phyloP scores from a whole-genome alignment of 2,329 filamentous ascomycete species.

The Talaromyces sp. region DNA sequence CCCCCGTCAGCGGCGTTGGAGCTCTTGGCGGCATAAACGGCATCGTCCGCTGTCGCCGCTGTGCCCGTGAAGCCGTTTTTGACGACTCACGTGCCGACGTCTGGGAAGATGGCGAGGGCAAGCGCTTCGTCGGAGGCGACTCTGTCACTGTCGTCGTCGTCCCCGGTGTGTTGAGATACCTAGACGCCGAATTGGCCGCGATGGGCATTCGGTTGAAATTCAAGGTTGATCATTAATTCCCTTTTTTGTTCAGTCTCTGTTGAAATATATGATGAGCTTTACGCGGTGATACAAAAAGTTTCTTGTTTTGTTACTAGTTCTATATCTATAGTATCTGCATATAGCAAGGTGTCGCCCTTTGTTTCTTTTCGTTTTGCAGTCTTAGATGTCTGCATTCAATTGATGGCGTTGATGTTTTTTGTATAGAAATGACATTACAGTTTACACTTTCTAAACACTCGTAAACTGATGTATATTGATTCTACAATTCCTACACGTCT shows the following conservation, averaged over 20 bases:
- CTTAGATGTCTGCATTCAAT: not conserved
- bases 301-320: not conserved
- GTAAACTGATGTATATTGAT: not conserved
- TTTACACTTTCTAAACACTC: not conserved
- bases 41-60: conserved; percentile 73
- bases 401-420: not conserved
- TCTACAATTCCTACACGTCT: not conserved
- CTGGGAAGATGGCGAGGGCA: conserved; percentile 88
- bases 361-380: not conserved
- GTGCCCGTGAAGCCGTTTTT: conserved; percentile 59
- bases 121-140: conserved; percentile 79
- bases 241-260: not conserved
- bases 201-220: conserved; percentile 98
- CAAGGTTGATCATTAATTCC: conserved; percentile 54
- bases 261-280: not conserved
- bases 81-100: conserved; percentile 64
- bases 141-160: conserved; percentile 89
- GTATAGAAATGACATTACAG: not conserved
- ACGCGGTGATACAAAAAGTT: not conserved
- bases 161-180: conserved; percentile 83
- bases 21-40: conserved; percentile 55
- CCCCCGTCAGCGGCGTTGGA: conserved; percentile 49
- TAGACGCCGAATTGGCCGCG: conserved; percentile 90
- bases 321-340: conserved; percentile 4
- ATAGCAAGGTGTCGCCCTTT: conserved; percentile 5